Evolutionary conservation across 2,329 filamentous ascomycete species (phyloP).

Genomic region (Orbilia quercus): DNA sequence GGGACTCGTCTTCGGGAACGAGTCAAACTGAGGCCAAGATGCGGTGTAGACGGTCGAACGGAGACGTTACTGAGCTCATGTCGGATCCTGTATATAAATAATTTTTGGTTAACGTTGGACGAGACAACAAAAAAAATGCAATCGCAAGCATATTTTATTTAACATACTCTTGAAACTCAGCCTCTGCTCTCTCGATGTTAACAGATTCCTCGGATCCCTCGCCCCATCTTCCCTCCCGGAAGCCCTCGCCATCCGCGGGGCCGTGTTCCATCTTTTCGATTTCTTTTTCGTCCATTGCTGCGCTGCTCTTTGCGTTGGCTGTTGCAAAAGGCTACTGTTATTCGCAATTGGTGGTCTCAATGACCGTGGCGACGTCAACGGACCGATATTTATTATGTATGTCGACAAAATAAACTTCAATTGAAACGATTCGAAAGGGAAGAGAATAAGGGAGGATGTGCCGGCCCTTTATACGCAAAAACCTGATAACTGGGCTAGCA

Average conservation of each 20-base stretch:
- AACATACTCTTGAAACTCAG: slow-evolving; percentile 59
- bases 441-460: neutral
- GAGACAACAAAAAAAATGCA: too few species aligned
- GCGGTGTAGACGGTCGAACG: slow-evolving; percentile 9
- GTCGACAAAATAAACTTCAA: neutral
- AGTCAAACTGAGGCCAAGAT: slow-evolving; percentile 33
- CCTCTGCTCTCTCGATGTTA: slow-evolving; percentile 58
- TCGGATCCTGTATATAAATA: slow-evolving; percentile 28
- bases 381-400: neutral
- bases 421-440: neutral
- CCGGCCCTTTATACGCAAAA: slow-evolving; percentile 3
- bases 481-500: neutral
- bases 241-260: neutral
- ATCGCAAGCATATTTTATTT: too few species aligned
- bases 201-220: slow-evolving; percentile 56
- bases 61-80: slow-evolving; percentile 43
- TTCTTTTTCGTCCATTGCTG: slow-evolving; percentile 29
- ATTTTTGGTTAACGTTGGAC: neutral
- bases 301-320: slow-evolving; percentile 10
- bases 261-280: slow-evolving; percentile 15
- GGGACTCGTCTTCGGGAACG: slow-evolving; percentile 29
- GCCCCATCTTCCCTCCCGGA: slow-evolving; percentile 51
- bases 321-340: neutral
- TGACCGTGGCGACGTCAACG: too few species aligned
- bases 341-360: too few species aligned